phyloP scores from a whole-genome alignment of 2,329 filamentous ascomycete genomes.

The Ascochyta fabae region DNA sequence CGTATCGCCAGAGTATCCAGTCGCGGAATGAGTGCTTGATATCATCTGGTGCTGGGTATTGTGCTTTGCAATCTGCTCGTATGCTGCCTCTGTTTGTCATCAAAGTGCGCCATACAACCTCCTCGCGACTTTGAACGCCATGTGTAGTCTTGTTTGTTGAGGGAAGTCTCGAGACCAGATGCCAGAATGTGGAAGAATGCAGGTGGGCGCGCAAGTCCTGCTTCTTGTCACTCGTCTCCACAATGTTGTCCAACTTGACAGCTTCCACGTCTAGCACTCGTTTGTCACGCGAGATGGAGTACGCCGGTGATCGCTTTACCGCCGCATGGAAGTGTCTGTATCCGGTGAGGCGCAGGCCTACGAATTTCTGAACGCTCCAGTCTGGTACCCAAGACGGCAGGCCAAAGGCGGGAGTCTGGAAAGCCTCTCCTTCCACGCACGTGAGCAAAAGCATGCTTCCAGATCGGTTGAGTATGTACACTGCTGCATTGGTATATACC shows the following conservation, averaged over 20 bases:
- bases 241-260: constrained; percentile 8
- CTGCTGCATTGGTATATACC: constrained; percentile 23
- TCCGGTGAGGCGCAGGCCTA: constrained; percentile 22
- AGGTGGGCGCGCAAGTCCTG: constrained; percentile 2
- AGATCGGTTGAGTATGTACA: constrained; percentile 20
- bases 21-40: constrained; percentile 15
- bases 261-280: constrained; percentile 15
- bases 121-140: constrained; percentile 8
- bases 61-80: neutral
- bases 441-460: constrained; percentile 21
- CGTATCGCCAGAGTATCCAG: constrained; percentile 24
- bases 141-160: constrained; percentile 6
- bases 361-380: constrained; percentile 17
- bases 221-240: constrained; percentile 13
- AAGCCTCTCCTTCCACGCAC: constrained; percentile 24
- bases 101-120: constrained; percentile 22
- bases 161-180: constrained; percentile 9
- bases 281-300: neutral
- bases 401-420: constrained; percentile 8
- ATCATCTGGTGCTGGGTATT: constrained; percentile 9
- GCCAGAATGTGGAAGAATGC: constrained; percentile 14
- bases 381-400: constrained; percentile 32
- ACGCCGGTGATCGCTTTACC: neutral
- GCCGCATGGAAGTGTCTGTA: constrained; percentile 20
- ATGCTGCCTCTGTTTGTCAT: constrained; percentile 17